phyloP scores from a whole-genome alignment of 768 basidiomycete species.

The Russula foetens region DNA sequence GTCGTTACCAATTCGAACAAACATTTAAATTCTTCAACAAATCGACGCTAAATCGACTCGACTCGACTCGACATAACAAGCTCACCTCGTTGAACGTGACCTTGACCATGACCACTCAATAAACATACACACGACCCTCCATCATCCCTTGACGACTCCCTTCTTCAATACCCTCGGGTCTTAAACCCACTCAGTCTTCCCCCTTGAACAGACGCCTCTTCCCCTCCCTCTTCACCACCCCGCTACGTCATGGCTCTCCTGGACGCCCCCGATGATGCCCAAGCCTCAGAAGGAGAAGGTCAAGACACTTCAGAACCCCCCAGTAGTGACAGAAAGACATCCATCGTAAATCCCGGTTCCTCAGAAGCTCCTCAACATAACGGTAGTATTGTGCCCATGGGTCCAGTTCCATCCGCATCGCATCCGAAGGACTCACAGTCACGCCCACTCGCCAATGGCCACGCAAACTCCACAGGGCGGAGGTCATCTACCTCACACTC shows the following conservation, averaged over 20 bases:
- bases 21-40: slow-evolving; percentile 5
- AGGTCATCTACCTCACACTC: slow-evolving; percentile 38
- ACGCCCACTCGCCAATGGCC: slow-evolving; percentile 15
- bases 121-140: slow-evolving; percentile 23
- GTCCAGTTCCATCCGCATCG: not conserved
- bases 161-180: slow-evolving; percentile 19
- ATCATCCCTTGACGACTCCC: slow-evolving; percentile 17
- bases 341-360: slow-evolving; percentile 16
- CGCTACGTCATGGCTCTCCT: slow-evolving; percentile 33
- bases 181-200: slow-evolving; percentile 16
- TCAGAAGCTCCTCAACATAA: not conserved
- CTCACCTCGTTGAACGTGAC: slow-evolving; percentile 24
- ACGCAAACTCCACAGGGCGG: slow-evolving; percentile 10
- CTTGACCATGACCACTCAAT: slow-evolving; percentile 33
- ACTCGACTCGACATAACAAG: slow-evolving; percentile 1
- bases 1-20: not conserved
- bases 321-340: slow-evolving; percentile 26
- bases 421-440: not conserved
- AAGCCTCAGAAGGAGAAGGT: slow-evolving; percentile 44
- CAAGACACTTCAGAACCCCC: slow-evolving; percentile 54
- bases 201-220: slow-evolving; percentile 17
- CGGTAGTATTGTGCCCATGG: slow-evolving; percentile 7
- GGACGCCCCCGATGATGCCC: slow-evolving; percentile 41
- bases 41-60: slow-evolving; percentile 17
- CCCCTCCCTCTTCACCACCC: slow-evolving; percentile 22